Conservation (phyloP, 345 rosid genomes). For the Cardamine chenopodiifolia region DNA sequence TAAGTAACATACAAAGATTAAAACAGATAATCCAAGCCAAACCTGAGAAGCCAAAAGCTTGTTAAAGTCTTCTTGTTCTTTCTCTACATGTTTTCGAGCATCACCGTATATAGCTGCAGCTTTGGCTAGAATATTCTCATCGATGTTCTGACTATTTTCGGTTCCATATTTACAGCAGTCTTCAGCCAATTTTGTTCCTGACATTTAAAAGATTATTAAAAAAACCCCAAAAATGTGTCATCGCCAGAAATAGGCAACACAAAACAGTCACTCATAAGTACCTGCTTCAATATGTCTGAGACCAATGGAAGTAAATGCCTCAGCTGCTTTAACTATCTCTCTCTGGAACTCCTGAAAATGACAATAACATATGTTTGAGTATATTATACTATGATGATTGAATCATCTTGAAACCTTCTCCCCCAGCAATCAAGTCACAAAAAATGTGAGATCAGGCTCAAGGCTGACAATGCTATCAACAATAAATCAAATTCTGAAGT, state of each 20-base stretch:
- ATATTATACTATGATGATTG: neutral
- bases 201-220: conserved; percentile 26
- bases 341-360: conserved; percentile 82
- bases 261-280: conserved; percentile 30
- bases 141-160: conserved; percentile 66
- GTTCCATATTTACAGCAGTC: conserved; percentile 85
- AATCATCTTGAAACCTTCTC: neutral
- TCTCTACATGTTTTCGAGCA: conserved; percentile 83
- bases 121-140: conserved; percentile 77
- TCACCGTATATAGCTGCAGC: conserved; percentile 94
- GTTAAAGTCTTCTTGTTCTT: conserved; percentile 87
- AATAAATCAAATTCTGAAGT: neutral
- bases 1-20: neutral
- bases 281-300: conserved; percentile 90
- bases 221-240: neutral
- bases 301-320: conserved; percentile 71
- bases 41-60: conserved; percentile 79
- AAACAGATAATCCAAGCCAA: conserved; percentile 1
- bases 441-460: neutral
- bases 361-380: conserved; percentile 16
- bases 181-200: conserved; percentile 89
- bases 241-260: neutral
- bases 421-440: neutral
- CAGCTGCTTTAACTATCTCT: conserved; percentile 81
- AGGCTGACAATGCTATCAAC: neutral